A percentile compares a stretch with the other conserved stretches of the same genome.
phyloP scores from a whole-genome alignment of 345 rosid genomes.

The Odontarrhena argentea region DNA sequence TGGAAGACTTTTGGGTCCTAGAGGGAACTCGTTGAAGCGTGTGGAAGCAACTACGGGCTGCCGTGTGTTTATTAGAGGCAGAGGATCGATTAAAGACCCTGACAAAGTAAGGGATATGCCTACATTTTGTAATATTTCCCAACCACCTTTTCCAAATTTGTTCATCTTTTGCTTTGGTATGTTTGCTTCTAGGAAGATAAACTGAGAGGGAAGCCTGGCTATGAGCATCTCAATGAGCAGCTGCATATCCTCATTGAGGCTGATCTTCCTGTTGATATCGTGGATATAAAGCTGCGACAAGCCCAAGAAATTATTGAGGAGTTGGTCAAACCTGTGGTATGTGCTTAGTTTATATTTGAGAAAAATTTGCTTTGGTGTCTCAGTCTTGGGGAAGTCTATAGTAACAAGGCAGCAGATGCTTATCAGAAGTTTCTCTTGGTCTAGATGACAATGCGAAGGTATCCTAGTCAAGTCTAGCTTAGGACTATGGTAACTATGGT shows the following conservation, averaged over 20 bases:
- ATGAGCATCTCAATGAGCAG: slow-evolving; percentile 74
- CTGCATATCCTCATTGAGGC: slow-evolving; percentile 77
- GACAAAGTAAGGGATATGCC: slow-evolving; percentile 62
- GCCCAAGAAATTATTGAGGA: slow-evolving; percentile 87
- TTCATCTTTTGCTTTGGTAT: slow-evolving; percentile 19
- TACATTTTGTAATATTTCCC: slow-evolving; percentile 3
- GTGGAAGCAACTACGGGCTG: slow-evolving; percentile 98
- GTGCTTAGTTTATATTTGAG: slow-evolving; percentile 17
- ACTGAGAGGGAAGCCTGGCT: slow-evolving; percentile 71
- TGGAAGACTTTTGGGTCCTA: slow-evolving; percentile 96
- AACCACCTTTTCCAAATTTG: background rate
- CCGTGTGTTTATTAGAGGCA: slow-evolving; percentile 96
- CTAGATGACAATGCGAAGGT: background rate
- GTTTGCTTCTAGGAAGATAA: slow-evolving; percentile 61
- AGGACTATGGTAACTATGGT: background rate
- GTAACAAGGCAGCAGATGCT: background rate
- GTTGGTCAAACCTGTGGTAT: slow-evolving; percentile 91
- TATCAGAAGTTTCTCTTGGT: background rate
- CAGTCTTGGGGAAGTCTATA: background rate
- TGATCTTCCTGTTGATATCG: slow-evolving; percentile 66
- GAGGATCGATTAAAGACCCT: slow-evolving; percentile 96
- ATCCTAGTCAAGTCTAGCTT: background rate
- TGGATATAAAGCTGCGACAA: slow-evolving; percentile 63
- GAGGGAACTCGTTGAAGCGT: slow-evolving; percentile 98
- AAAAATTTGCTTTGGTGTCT: slow-evolving; percentile 15